These are phyloP conservation scores for Vanderwaltozyma yarrowii DNA, from an alignment of 805 yeast species.

Conservation along the genomic window DNA sequence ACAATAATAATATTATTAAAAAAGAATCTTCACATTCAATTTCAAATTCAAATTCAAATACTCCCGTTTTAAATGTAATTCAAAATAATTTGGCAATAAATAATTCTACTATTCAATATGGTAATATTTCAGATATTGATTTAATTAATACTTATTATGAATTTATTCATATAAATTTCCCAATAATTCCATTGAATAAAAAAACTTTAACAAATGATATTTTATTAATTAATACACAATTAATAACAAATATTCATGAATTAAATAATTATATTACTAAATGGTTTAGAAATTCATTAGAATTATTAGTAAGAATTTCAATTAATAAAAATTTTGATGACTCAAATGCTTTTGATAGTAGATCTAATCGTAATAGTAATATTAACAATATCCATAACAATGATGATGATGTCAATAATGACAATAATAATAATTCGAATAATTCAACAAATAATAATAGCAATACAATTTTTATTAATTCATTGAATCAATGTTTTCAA, in stretches of 20 bases:
- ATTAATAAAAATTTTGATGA: constrained; percentile 10
- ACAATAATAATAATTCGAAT: constrained; percentile 1
- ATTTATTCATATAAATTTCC: constrained; percentile 33
- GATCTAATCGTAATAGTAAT: constrained; percentile 1
- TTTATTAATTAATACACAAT: constrained; percentile 23
- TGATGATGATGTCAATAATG: constrained; percentile 1
- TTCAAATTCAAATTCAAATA: neutral
- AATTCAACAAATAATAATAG: constrained; percentile 1
- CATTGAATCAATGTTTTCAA: constrained; percentile 24
- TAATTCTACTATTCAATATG: constrained; percentile 11
- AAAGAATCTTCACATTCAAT: neutral
- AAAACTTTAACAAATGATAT: constrained; percentile 24
- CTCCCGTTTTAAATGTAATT: neutral
- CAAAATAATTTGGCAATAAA: no score
- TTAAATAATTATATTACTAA: constrained; percentile 23
- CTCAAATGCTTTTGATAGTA: no score
- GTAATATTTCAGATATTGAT: constrained; percentile 27
- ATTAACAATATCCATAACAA: neutral
- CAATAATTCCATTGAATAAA: constrained; percentile 31
- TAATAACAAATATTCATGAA: constrained; percentile 24
- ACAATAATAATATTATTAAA: neutral
- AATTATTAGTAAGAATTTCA: constrained; percentile 22
- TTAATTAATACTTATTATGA: constrained; percentile 39
- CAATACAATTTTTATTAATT: neutral
- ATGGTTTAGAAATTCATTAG: constrained; percentile 28